A percentile compares a stretch with the other conserved stretches of the same genome.
Conservation (phyloP, 768 basidiomycete genomes). For the Boletus sp. region DNA sequence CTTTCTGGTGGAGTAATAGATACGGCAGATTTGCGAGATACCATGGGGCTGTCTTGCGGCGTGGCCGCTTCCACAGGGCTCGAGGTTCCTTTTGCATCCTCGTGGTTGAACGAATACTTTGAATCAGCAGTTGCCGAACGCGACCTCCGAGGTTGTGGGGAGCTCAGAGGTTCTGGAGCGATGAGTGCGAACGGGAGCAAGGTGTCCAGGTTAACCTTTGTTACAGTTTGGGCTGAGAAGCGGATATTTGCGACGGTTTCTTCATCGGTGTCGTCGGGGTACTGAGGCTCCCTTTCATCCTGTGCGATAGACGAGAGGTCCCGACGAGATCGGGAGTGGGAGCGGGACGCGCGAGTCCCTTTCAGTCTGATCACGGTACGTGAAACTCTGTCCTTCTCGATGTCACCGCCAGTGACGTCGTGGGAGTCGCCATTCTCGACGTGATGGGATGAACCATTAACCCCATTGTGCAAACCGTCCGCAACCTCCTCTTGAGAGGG, state of each 20-base stretch:
- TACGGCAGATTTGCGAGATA: slow-evolving; percentile 34
- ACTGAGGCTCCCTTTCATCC: slow-evolving; percentile 53
- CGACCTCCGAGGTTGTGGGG: slow-evolving; percentile 30
- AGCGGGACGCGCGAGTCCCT: slow-evolving; percentile 46
- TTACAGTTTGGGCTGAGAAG: slow-evolving; percentile 68
- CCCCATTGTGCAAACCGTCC: slow-evolving; percentile 25
- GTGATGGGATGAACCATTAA: slow-evolving; percentile 30
- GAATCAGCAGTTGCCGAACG: slow-evolving; percentile 21
- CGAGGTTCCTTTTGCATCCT: slow-evolving; percentile 16
- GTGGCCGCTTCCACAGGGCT: slow-evolving; percentile 32
- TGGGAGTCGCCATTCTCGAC: slow-evolving; percentile 23
- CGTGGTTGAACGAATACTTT: slow-evolving; percentile 11
- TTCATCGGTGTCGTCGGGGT: slow-evolving; percentile 55
- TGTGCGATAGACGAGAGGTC: slow-evolving; percentile 59
- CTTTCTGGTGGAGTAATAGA: slow-evolving; percentile 59
- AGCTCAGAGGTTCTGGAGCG: slow-evolving; percentile 57
- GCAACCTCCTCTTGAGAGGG: slow-evolving; percentile 14
- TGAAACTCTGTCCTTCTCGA: slow-evolving; percentile 52
- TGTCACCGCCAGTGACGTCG: slow-evolving; percentile 39
- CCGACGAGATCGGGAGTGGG: slow-evolving; percentile 71
- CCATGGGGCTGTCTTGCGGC: slow-evolving; percentile 32
- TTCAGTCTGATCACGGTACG: slow-evolving; percentile 75
- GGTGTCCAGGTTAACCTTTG: slow-evolving; percentile 53
- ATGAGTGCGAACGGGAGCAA: slow-evolving; percentile 79
- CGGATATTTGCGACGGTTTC: slow-evolving; percentile 75